These are phyloP conservation scores for Prunella vulgaris DNA, from an alignment of 257 asterid genomes.

Conservation along the genomic window DNA sequence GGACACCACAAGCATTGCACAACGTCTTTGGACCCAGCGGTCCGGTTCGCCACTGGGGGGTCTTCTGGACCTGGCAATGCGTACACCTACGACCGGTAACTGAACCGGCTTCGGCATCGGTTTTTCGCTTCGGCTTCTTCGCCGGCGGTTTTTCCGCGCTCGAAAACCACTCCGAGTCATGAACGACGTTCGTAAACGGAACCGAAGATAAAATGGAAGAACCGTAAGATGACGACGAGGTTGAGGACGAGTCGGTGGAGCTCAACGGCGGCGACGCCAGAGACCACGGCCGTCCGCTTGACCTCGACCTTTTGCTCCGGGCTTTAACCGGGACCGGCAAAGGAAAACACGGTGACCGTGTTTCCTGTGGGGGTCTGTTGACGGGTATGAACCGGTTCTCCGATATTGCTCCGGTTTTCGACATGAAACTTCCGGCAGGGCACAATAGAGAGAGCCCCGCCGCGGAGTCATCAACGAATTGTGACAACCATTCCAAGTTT, in stretches of 20 bases:
- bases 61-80: conserved; percentile 72
- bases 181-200: conserved; percentile 26
- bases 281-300: conserved; percentile 44
- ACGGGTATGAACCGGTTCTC: conserved; percentile 32
- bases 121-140: conserved; percentile 51
- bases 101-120: conserved; percentile 36
- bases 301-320: conserved; percentile 49
- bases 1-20: conserved; percentile 86
- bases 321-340: conserved; percentile 38
- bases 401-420: conserved; percentile 23
- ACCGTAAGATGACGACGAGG: conserved; percentile 44
- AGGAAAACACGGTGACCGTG: conserved; percentile 29
- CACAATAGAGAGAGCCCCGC: conserved; percentile 40
- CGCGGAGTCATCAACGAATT: conserved; percentile 63
- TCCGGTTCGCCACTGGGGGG: conserved; percentile 91
- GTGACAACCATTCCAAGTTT: conserved; percentile 79
- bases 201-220: conserved; percentile 32
- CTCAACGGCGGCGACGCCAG: conserved; percentile 37
- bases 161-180: conserved; percentile 31
- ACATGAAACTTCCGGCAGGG: conserved; percentile 38
- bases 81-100: conserved; percentile 56
- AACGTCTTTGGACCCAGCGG: conserved; percentile 75
- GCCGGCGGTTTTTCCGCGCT: conserved; percentile 40
- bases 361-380: conserved; percentile 26
- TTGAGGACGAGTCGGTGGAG: conserved; percentile 37